Evolutionary conservation across 2,329 filamentous ascomycete genomes (phyloP).

Genomic region (Daldinia eschscholtzii): DNA sequence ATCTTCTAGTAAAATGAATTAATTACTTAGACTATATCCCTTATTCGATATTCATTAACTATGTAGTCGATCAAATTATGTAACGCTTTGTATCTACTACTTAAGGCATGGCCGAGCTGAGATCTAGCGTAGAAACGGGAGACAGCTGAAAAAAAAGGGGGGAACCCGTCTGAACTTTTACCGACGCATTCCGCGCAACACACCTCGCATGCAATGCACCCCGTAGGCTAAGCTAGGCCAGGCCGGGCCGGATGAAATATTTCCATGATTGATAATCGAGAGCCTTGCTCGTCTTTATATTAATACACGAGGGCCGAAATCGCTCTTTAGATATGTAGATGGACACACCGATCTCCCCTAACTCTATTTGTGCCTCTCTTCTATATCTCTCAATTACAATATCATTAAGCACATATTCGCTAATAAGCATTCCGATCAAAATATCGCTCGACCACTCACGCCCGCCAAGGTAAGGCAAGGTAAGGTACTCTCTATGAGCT

Average conservation of each 20-base stretch:
- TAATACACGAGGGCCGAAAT: background rate
- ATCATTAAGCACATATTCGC: slow-evolving; percentile 14
- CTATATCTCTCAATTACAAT: slow-evolving; percentile 2
- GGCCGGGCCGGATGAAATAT: too few species aligned
- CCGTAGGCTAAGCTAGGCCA: background rate
- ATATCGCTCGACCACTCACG: background rate
- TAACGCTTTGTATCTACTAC: slow-evolving; percentile 9
- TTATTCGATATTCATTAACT: background rate
- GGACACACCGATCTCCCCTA: too few species aligned
- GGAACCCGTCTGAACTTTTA: too few species aligned
- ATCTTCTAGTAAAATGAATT: background rate
- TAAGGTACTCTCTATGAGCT: background rate
- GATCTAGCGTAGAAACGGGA: background rate
- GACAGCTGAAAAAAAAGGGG: slow-evolving; percentile 7
- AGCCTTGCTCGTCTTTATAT: background rate
- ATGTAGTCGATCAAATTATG: slow-evolving; percentile 1
- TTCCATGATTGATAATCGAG: background rate
- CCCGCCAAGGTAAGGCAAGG: background rate
- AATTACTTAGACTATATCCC: background rate
- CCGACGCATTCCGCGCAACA: background rate
- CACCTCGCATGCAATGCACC: background rate
- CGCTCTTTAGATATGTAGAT: slow-evolving; percentile 4
- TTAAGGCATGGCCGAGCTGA: slow-evolving; percentile 12
- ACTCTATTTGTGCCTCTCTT: slow-evolving; percentile 3
- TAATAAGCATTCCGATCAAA: slow-evolving; percentile 18